Evolutionary conservation across 768 basidiomycete species (phyloP).

Genomic region (Cystobasidiopsis lactophilus): DNA sequence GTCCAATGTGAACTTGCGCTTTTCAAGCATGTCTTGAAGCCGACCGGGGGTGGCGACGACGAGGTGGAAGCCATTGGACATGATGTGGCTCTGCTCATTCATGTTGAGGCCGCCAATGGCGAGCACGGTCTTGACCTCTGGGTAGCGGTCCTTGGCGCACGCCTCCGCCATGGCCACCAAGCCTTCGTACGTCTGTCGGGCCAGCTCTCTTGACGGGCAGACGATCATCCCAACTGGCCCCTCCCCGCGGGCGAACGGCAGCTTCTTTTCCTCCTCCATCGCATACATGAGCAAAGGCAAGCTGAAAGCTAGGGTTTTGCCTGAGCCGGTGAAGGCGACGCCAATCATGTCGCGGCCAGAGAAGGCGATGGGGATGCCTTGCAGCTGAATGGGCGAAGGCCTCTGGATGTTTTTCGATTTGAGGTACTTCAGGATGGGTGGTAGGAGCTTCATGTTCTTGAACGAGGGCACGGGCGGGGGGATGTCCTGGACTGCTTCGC

Average conservation of each 20-base stretch:
- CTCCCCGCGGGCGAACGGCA: constrained; percentile 79
- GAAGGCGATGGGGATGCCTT: constrained; percentile 94
- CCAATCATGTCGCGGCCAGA: constrained; percentile 93
- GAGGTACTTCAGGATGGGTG: constrained; percentile 56
- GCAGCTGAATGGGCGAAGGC: constrained; percentile 91
- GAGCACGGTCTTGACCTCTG: constrained; percentile 55
- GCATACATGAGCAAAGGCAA: constrained; percentile 94
- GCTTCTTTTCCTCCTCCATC: constrained; percentile 71
- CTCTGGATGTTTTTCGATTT: constrained; percentile 59
- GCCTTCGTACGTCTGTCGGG: constrained; percentile 92
- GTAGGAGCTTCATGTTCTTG: constrained; percentile 98
- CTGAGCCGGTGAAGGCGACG: constrained; percentile 96
- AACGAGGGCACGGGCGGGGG: constrained; percentile 86
- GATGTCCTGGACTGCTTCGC: constrained; percentile 45
- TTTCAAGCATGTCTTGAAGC: constrained; percentile 93
- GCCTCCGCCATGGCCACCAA: constrained; percentile 64
- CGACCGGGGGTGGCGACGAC: constrained; percentile 93
- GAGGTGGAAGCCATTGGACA: constrained; percentile 79
- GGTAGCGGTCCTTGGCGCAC: constrained; percentile 62
- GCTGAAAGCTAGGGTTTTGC: constrained; percentile 95
- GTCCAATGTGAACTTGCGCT: constrained; percentile 73
- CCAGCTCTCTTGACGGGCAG: constrained; percentile 90
- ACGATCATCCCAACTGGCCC: constrained; percentile 91
- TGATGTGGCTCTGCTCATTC: constrained; percentile 81
- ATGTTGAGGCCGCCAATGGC: constrained; percentile 97